phyloP scores from a whole-genome alignment of 176 grass and related monocot genomes.

The Tillandsia fasciculata region DNA sequence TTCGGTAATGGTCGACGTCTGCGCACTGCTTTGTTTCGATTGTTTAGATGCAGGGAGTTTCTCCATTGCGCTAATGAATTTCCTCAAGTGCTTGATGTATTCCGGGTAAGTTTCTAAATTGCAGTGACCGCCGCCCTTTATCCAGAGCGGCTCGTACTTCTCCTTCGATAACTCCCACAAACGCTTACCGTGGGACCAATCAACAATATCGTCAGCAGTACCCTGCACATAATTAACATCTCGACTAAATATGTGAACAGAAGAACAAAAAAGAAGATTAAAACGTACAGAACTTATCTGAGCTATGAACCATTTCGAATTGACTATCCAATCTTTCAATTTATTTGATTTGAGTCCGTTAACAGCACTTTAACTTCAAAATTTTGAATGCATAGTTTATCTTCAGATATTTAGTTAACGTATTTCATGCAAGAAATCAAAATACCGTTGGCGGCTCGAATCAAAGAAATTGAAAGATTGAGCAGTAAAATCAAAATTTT shows the following conservation, averaged over 20 bases:
- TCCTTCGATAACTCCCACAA: slow-evolving; percentile 84
- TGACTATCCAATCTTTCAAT: too few relatives aligned
- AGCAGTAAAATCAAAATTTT: too few relatives aligned
- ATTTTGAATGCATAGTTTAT: too few relatives aligned
- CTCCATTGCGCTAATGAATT: slow-evolving; percentile 81
- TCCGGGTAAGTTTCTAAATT: slow-evolving; percentile 88
- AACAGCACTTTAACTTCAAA: too few relatives aligned
- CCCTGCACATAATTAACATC: slow-evolving; percentile 34
- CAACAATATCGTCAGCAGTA: slow-evolving; percentile 76
- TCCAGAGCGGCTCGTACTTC: slow-evolving; percentile 86
- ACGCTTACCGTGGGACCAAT: slow-evolving; percentile 83
- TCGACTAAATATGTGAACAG: neutral
- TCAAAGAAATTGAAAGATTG: too few relatives aligned
- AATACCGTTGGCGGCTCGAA: too few relatives aligned
- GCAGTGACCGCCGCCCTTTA: slow-evolving; percentile 87
- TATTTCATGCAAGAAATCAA: too few relatives aligned
- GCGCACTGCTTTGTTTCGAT: slow-evolving; percentile 13
- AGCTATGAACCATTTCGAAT: too few relatives aligned
- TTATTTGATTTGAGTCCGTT: too few relatives aligned
- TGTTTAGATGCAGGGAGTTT: slow-evolving; percentile 37
- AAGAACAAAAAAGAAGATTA: too few relatives aligned
- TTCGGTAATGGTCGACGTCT: slow-evolving; percentile 41
- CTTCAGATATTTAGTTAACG: too few relatives aligned
- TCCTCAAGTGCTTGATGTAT: slow-evolving; percentile 80
- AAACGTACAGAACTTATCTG: too few relatives aligned